A percentile compares a stretch with the other conserved stretches of the same genome.
phyloP scores from a whole-genome alignment of 2,329 filamentous ascomycete species.

The Xylaria hypoxylon region DNA sequence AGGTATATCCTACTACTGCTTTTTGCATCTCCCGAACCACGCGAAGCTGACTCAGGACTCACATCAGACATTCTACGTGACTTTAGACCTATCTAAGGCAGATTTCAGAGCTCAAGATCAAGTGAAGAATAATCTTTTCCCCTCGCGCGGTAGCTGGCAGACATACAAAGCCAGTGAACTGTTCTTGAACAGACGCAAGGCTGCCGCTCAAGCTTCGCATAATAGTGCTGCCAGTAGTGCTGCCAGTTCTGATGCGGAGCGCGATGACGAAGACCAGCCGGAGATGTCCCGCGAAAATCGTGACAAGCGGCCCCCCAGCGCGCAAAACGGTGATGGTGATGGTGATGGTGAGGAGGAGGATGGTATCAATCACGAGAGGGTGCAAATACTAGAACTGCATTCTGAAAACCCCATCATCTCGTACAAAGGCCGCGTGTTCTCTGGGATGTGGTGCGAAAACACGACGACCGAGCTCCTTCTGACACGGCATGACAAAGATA shows the following conservation, averaged over 20 bases:
- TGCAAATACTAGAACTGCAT: conserved; percentile 89
- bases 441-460: conserved; percentile 83
- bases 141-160: conserved; percentile 59
- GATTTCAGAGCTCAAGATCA: conserved; percentile 64
- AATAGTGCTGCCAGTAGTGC: conserved; percentile 36
- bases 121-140: conserved; percentile 48
- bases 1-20: conserved; percentile 55
- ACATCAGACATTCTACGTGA: conserved; percentile 71
- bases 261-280: conserved; percentile 41
- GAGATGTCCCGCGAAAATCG: conserved; percentile 35
- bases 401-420: conserved; percentile 80
- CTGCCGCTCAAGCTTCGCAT: conserved; percentile 17
- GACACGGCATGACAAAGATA: conserved; percentile 58
- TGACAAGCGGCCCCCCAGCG: not conserved
- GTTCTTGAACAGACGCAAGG: conserved; percentile 42
- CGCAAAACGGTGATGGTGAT: not conserved
- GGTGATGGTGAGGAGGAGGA: conserved; percentile 40
- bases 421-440: conserved; percentile 82
- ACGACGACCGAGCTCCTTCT: conserved; percentile 88
- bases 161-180: conserved; percentile 53
- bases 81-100: conserved; percentile 71
- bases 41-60: conserved; percentile 26
- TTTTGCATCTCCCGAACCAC: conserved; percentile 3
- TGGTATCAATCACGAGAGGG: conserved; percentile 54
- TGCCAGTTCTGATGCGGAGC: conserved; percentile 41